Conservation (phyloP, 192 early-diverging fungal species). For the Spizellomyces punctatus region DNA sequence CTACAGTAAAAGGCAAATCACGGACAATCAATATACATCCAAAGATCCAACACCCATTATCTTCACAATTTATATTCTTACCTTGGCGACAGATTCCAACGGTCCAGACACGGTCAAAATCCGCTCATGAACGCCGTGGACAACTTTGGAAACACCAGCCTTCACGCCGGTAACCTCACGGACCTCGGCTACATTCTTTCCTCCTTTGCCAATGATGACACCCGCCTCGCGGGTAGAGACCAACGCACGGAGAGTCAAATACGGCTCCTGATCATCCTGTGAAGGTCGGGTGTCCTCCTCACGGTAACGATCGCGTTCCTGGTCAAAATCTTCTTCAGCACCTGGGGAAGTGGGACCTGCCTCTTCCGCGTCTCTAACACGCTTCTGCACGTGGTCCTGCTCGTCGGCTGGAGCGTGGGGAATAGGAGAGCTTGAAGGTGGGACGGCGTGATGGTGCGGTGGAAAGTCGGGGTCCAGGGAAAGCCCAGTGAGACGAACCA, state of each 20-base stretch:
- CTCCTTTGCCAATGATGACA: constrained; percentile 73
- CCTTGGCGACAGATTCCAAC: constrained; percentile 53
- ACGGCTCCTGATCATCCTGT: background rate
- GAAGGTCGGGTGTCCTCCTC: background rate
- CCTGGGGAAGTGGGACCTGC: background rate
- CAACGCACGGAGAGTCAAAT: constrained; percentile 41
- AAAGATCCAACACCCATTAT: no score
- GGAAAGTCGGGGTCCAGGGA: constrained; percentile 31
- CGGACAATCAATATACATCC: background rate
- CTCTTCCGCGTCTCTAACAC: background rate
- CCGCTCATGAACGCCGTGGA: constrained; percentile 87
- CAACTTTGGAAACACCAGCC: constrained; percentile 89
- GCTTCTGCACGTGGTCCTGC: constrained; percentile 1
- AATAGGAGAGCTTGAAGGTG: constrained; percentile 5
- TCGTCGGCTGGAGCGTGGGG: background rate
- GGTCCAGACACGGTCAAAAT: constrained; percentile 52
- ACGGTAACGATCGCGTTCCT: background rate
- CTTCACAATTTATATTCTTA: constrained; percentile 54
- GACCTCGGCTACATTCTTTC: constrained; percentile 91
- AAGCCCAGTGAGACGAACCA: constrained; percentile 30
- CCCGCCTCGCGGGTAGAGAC: constrained; percentile 95
- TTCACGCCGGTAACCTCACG: constrained; percentile 84
- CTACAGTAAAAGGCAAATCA: background rate
- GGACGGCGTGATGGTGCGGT: constrained; percentile 22
- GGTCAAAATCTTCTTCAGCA: constrained; percentile 8